Base-by-base conservation (phyloP, 768 basidiomycete species). In the Mycena maculata region DNA sequence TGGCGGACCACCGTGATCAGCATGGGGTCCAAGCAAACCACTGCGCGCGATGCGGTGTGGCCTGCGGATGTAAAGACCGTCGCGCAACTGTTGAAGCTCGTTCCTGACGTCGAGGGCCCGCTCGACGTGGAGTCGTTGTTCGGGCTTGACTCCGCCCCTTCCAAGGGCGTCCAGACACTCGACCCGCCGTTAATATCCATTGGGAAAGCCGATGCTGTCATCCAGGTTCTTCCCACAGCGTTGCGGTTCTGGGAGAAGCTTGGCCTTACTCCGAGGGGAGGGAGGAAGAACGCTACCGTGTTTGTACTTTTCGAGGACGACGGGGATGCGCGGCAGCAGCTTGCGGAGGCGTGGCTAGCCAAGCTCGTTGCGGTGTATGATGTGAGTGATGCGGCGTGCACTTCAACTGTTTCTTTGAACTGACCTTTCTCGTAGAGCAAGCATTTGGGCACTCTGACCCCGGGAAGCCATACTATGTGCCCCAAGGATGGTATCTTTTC, bases 181-280 rank as follows among this genome's bases (percentile, higher is more conserved):
- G 83, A 87, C 10, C 74, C 84, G 2, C 92, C 92, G 0, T 81
- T 86, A 80, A 74, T 95, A 13, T 81, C 89, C 0, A 83, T 92
- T 30, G 89, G 86, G 3, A 93, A 92, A 72, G 86, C 87, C 3
- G 89, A 90, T 39, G 84, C 87, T 4, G 77, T 93, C 28, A 81
- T 95, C n/a, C 88, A 93, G 44, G 76, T 93, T 20, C 76, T 87
- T 16, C 90, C 93, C 2, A 77, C 92, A 5, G 90, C 93, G 0
- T 74, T 95, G 25, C 84, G 90, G 2, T 95, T 95, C 76, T 95
- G 94, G 94, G 90, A 92, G 71, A 95, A 94, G 75, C 83, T 95
- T 15, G 93, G 92, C 0, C 74, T 96, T 47, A 82, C 83, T 18
- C 94, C 94, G 0, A 83, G 85, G 50, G 85, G 85, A 38, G 94